These are phyloP conservation scores for Aspergillus sp. DNA, from an alignment of 2,329 filamentous ascomycete genomes.

Conservation along the genomic window DNA sequence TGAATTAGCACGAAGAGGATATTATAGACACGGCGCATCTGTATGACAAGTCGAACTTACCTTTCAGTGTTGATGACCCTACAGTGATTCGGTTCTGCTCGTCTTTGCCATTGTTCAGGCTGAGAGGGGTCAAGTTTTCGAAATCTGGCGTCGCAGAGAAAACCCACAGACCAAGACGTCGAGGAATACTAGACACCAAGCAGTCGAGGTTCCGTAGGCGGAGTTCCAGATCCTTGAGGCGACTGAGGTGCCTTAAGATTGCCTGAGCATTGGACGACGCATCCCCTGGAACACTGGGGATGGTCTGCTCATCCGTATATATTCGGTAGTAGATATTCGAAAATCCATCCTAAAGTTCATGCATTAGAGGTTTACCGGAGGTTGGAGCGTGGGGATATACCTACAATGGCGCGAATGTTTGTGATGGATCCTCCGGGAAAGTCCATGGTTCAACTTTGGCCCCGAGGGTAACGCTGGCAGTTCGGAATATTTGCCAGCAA, in stretches of 20 bases:
- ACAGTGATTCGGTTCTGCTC: conserved; percentile 31
- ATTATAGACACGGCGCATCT: neutral
- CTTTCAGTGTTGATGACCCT: conserved; percentile 33
- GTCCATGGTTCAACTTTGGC: conserved; percentile 38
- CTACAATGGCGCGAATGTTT: conserved; percentile 43
- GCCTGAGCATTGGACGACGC: conserved; percentile 36
- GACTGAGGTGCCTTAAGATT: conserved; percentile 38
- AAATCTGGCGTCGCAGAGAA: conserved; percentile 41
- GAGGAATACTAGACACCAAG: conserved; percentile 37
- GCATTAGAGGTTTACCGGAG: conserved; percentile 19
- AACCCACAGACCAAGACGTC: conserved; percentile 39
- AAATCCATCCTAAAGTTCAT: conserved; percentile 38
- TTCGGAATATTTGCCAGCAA: conserved; percentile 27
- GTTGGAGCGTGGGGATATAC: conserved; percentile 16
- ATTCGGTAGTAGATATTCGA: conserved; percentile 44
- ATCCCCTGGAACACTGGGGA: conserved; percentile 28
- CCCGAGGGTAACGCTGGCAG: conserved; percentile 24
- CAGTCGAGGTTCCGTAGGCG: conserved; percentile 36
- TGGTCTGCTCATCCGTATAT: conserved; percentile 37
- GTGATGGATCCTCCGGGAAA: conserved; percentile 44
- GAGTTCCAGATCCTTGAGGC: conserved; percentile 39
- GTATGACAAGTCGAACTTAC: conserved; percentile 16
- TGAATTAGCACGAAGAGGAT: too few species aligned
- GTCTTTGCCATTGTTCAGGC: conserved; percentile 21
- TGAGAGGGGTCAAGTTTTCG: conserved; percentile 31